Evolutionary conservation across 768 basidiomycete species (phyloP).

Genomic region (Tulasnella sp.): DNA sequence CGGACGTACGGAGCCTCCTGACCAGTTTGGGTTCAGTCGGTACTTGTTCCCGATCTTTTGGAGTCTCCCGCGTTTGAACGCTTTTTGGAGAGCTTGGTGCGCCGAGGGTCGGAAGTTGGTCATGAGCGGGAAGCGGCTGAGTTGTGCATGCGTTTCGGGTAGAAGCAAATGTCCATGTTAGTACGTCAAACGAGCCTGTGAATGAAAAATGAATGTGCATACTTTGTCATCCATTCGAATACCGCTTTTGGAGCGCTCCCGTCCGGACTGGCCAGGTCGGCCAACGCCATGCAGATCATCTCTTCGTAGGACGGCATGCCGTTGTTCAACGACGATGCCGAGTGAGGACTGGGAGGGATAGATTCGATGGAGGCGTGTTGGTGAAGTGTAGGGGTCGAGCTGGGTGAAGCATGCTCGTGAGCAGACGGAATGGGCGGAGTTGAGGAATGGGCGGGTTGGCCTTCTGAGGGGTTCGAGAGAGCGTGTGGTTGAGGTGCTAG

Average conservation of each 20-base stretch:
- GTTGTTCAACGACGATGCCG: slow-evolving; percentile 23
- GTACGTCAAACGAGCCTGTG: neutral
- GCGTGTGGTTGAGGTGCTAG: slow-evolving; percentile 36
- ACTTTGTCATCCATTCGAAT: slow-evolving; percentile 69
- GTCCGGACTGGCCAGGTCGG: slow-evolving; percentile 53
- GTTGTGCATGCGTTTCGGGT: no score
- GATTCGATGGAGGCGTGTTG: slow-evolving; percentile 21
- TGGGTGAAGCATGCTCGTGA: slow-evolving; percentile 10
- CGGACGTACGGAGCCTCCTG: slow-evolving; percentile 55
- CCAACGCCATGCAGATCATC: slow-evolving; percentile 76
- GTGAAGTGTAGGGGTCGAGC: slow-evolving; percentile 24
- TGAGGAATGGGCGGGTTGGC: slow-evolving; percentile 25
- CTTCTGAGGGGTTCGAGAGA: slow-evolving; percentile 26
- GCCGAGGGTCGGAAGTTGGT: slow-evolving; percentile 85
- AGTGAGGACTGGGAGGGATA: slow-evolving; percentile 16
- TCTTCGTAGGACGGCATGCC: slow-evolving; percentile 82
- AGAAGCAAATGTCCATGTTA: neutral
- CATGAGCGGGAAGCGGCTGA: slow-evolving; percentile 61
- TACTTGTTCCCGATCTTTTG: slow-evolving; percentile 70
- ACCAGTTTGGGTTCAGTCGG: slow-evolving; percentile 63
- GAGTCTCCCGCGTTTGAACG: slow-evolving; percentile 67
- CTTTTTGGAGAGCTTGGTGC: slow-evolving; percentile 80
- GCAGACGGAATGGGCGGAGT: slow-evolving; percentile 23
- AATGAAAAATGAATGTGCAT: neutral
- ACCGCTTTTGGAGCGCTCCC: slow-evolving; percentile 75